phyloP scores from a whole-genome alignment of 2,329 filamentous ascomycete species.

The Acephala macrosclerotiorum region DNA sequence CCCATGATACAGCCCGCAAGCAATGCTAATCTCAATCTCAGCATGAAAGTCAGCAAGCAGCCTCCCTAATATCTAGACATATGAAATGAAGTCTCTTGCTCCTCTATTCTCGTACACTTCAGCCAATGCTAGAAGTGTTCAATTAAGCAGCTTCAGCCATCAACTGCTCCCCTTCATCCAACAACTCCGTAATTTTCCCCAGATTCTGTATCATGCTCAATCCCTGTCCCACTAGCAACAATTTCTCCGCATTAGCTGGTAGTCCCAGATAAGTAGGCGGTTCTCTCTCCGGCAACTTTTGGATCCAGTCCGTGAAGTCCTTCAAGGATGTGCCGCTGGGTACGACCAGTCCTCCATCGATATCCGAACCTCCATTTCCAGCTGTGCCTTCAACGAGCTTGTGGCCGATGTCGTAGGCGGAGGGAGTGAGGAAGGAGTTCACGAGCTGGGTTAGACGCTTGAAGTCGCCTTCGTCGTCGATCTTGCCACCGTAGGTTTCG shows the following conservation, averaged over 20 bases:
- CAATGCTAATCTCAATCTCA: slow-evolving; percentile 23
- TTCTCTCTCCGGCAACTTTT: slow-evolving; percentile 90
- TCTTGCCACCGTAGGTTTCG: slow-evolving; percentile 97
- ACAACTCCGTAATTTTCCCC: slow-evolving; percentile 81
- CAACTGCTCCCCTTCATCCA: slow-evolving; percentile 94
- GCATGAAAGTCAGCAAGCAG: slow-evolving; percentile 5
- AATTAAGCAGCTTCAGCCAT: slow-evolving; percentile 66
- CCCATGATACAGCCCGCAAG: slow-evolving; percentile 19
- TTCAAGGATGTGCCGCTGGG: slow-evolving; percentile 82
- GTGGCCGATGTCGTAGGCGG: slow-evolving; percentile 92
- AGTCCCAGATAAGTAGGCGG: slow-evolving; percentile 94
- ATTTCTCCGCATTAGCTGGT: slow-evolving; percentile 94
- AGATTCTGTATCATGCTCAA: slow-evolving; percentile 84
- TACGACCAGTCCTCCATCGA: slow-evolving; percentile 69
- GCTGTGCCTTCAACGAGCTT: slow-evolving; percentile 75
- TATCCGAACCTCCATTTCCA: slow-evolving; percentile 50
- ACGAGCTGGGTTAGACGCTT: slow-evolving; percentile 76
- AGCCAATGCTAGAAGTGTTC: no score
- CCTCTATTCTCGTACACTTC: slow-evolving; percentile 22
- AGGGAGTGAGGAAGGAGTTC: slow-evolving; percentile 78
- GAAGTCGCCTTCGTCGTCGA: slow-evolving; percentile 91
- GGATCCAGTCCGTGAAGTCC: slow-evolving; percentile 92
- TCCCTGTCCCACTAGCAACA: slow-evolving; percentile 88
- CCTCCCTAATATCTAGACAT: slow-evolving; percentile 28
- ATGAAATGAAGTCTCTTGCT: slow-evolving; percentile 27